Evolutionary conservation across 306 rosid genomes (phyloP).

Genomic region (Canavalia gladiata): DNA sequence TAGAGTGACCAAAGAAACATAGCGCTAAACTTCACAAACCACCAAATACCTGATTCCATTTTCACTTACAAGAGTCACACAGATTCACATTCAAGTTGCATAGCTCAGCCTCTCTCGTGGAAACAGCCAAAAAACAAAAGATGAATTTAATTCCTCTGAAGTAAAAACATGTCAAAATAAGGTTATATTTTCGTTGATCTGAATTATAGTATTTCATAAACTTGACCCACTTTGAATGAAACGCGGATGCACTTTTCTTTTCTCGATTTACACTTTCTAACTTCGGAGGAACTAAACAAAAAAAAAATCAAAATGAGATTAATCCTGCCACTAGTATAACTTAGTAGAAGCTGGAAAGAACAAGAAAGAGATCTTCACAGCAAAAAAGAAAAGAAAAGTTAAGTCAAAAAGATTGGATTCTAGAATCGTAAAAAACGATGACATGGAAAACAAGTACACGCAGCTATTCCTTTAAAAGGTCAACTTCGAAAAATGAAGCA

Average conservation of each 20-base stretch:
- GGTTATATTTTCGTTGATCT: background rate
- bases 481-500: background rate
- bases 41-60: background rate
- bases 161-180: background rate
- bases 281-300: background rate
- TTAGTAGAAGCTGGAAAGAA: too few species aligned
- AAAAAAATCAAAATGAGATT: background rate
- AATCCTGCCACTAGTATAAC: background rate
- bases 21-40: constrained; percentile 17
- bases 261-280: background rate
- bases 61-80: background rate
- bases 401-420: too few species aligned
- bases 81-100: constrained; percentile 10
- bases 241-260: background rate
- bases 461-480: too few species aligned
- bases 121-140: background rate
- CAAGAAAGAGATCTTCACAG: too few species aligned
- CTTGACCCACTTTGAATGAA: background rate
- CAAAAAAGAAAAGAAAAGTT: too few species aligned
- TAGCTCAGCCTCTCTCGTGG: background rate
- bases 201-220: background rate
- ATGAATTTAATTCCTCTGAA: background rate
- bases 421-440: too few species aligned
- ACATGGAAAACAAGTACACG: too few species aligned
- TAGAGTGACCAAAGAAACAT: background rate